A percentile compares a stretch with the other conserved stretches of the same genome.
phyloP scores from a whole-genome alignment of 495 filamentous ascomycete species.

The Daldinia childiae region DNA sequence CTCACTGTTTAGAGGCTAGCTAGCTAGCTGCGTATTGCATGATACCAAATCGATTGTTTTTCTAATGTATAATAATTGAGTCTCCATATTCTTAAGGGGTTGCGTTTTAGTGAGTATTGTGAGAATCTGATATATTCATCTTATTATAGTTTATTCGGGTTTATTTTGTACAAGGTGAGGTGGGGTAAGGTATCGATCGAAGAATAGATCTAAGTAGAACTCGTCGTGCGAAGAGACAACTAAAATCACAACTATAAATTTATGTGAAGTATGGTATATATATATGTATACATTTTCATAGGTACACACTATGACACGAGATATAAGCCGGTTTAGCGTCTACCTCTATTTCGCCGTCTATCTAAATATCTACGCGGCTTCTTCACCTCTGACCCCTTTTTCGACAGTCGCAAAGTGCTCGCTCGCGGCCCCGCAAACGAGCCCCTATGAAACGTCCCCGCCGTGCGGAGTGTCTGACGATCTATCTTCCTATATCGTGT shows the following conservation, averaged over 20 bases:
- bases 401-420: not conserved
- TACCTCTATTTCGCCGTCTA: not conserved
- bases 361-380: not conserved
- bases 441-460: constrained; percentile 34
- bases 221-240: no score
- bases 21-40: constrained; percentile 5
- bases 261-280: no score
- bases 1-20: not conserved
- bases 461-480: constrained; percentile 35
- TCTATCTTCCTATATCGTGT: constrained; percentile 60
- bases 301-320: no score
- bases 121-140: not conserved
- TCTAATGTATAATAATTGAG: not conserved
- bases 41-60: constrained; percentile 21
- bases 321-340: no score
- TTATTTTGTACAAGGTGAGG: not conserved
- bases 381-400: not conserved
- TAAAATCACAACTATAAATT: no score
- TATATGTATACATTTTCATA: not conserved
- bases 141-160: not conserved
- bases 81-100: not conserved
- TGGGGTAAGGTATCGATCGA: no score
- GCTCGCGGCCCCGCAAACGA: constrained; percentile 9
- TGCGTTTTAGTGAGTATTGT: not conserved
- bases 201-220: no score